Evolutionary conservation across 495 filamentous ascomycete genomes (phyloP), one percentile per base, ranked within the genome.

Genomic region (Trichocladium uniseriatum): DNA sequence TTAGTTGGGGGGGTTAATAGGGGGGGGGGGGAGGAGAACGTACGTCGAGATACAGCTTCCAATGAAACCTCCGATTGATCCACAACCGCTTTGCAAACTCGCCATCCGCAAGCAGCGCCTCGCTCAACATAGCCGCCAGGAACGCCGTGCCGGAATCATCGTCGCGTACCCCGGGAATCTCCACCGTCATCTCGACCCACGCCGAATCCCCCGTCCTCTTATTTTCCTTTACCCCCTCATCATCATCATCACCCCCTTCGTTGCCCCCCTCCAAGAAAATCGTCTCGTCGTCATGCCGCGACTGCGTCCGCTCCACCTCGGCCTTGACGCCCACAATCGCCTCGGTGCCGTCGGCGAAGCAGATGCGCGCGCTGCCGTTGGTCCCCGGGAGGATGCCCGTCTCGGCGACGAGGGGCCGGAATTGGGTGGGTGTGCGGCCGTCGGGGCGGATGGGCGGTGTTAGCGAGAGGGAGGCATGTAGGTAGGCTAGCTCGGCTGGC

Each of bases 31-130:
- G 15, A 38, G 37, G 18, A 38, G 38, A 32, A 78, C 85, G 65
- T 59, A 96, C 92, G 70, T 98, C 92, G 57, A 97, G 80, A 66
- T 91, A 97, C 19, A 98, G 61, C 69, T 88, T 85, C 92, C 92
- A 98, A 73, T 97, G 90, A 74, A 87, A 97, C 37, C 89, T 74
- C 52, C 75, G 63, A 64, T 94, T 95, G 60, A 98, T 94, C 61
- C 80, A 80, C 59, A 98, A 61, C 59, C 80, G 75, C 51, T 76
- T 75, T 49, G 79, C 81, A 54, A 95, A 72, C 31, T 73, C 79
- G 48, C 81, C 84, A 58, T 77, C 80, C 52, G 88, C 86, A 21
- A 94, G 75, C 54, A 98, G 61, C 40, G 84, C 84, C 74, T 98
- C 94, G n/a, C 75, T 76, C 63, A 98, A 77, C 82, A 96, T 90